Conservation (phyloP, 768 basidiomycete genomes). For the Leccinellum rugosiceps region DNA sequence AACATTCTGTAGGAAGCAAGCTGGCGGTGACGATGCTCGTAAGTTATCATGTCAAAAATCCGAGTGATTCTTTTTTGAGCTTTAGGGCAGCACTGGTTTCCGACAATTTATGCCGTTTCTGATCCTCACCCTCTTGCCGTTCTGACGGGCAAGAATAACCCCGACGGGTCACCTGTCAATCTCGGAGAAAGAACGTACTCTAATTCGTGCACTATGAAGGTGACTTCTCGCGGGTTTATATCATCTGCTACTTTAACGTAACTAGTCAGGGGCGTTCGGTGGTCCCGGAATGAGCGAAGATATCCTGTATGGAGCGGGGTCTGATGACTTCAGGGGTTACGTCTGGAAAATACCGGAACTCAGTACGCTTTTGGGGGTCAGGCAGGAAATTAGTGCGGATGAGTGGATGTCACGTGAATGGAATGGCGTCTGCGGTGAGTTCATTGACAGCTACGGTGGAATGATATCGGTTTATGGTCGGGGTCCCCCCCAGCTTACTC, state of each 20-base stretch:
- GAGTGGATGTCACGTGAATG: constrained; percentile 43
- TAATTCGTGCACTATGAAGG: constrained; percentile 81
- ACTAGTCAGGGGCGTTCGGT: constrained; percentile 75
- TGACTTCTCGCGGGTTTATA: constrained; percentile 19
- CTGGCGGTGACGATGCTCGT: constrained; percentile 70
- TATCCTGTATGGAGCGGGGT: constrained; percentile 68
- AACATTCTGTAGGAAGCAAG: constrained; percentile 46
- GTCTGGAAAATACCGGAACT: constrained; percentile 71
- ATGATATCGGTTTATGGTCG: constrained; percentile 7
- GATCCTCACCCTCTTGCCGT: constrained; percentile 71
- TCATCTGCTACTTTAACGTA: not conserved
- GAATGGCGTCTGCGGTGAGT: constrained; percentile 31
- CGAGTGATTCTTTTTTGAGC: not conserved
- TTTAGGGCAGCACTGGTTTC: constrained; percentile 54
- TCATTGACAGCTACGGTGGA: constrained; percentile 9
- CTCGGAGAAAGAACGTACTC: constrained; percentile 52
- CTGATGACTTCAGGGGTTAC: constrained; percentile 79
- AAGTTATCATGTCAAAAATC: constrained; percentile 19
- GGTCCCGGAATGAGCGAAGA: constrained; percentile 51
- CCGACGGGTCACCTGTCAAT: constrained; percentile 51
- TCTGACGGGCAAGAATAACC: constrained; percentile 55
- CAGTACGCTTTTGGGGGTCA: constrained; percentile 39
- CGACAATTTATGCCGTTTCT: constrained; percentile 65
- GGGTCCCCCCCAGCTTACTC: constrained; percentile 42
- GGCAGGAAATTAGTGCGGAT: constrained; percentile 42